Conservation (phyloP, 129 eudicot genomes). For the Centaurea solstitialis region DNA sequence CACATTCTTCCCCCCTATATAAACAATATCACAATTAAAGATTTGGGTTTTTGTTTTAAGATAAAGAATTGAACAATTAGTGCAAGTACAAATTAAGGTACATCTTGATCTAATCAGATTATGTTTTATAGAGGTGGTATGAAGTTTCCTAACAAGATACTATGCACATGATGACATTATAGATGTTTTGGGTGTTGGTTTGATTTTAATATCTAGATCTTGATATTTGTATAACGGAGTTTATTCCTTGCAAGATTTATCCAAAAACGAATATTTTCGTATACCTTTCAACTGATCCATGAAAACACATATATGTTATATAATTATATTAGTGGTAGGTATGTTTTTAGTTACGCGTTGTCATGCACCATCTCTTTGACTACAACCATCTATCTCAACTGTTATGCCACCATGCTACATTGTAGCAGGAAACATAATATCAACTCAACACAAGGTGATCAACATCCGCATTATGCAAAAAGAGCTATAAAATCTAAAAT, state of each 20-base stretch:
- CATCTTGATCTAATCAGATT: slow-evolving; percentile 28
- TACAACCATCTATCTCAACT: not conserved
- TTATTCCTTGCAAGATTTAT: not conserved
- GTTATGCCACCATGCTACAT: not conserved
- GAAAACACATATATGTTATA: not conserved
- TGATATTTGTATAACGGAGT: not conserved
- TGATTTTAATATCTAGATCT: not conserved
- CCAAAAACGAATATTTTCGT: not conserved
- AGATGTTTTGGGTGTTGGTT: not conserved
- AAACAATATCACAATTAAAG: slow-evolving; percentile 18
- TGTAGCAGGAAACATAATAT: not conserved
- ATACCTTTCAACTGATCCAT: not conserved
- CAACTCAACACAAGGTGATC: not conserved
- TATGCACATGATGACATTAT: slow-evolving; percentile 27
- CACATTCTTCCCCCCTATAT: slow-evolving; percentile 44
- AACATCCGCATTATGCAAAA: not conserved
- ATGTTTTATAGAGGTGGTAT: slow-evolving; percentile 21
- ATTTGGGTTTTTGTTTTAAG: slow-evolving; percentile 14
- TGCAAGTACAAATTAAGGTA: slow-evolving; percentile 41
- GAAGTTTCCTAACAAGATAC: slow-evolving; percentile 41
- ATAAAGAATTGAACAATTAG: slow-evolving; percentile 17
- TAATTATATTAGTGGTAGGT: not conserved
- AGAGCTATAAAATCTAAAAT: not conserved
- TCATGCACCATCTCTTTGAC: not conserved
- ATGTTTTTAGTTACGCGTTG: not conserved